A percentile compares a stretch with the other conserved stretches of the same genome.
These are phyloP conservation scores for Fragilaria crotonensis DNA, from an alignment of 108 stramenopile genomes.

Conservation along the genomic window DNA sequence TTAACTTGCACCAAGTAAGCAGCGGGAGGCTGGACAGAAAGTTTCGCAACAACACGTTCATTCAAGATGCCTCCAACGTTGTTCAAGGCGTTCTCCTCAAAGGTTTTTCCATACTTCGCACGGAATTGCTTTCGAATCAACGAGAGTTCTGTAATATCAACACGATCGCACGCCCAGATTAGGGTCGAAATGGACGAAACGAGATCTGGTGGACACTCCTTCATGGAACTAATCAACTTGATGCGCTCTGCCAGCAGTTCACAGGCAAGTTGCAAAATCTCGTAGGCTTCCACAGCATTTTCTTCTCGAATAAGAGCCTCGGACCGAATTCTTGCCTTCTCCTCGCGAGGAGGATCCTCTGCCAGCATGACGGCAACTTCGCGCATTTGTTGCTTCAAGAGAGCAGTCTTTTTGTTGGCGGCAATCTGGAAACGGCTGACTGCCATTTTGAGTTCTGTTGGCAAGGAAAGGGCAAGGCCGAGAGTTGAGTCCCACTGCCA, in stretches of 20 bases:
- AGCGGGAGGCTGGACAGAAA: conserved; percentile 81
- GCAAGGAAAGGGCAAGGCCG: conserved; percentile 16
- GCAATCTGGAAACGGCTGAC: conserved; percentile 77
- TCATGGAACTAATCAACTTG: conserved; percentile 48
- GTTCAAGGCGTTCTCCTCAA: conserved; percentile 60
- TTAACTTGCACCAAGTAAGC: conserved; percentile 80
- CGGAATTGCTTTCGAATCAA: conserved; percentile 76
- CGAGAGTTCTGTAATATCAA: conserved; percentile 76
- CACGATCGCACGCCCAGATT: conserved; percentile 67
- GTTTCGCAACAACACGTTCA: conserved; percentile 79
- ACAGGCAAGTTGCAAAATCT: conserved; percentile 72
- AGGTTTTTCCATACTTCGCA: conserved; percentile 80
- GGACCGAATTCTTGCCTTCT: conserved; percentile 85
- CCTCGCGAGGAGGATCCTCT: conserved; percentile 81
- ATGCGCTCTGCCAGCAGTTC: conserved; percentile 79
- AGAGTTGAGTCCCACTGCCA: conserved; percentile 12
- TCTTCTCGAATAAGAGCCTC: conserved; percentile 87
- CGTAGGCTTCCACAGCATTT: conserved; percentile 81
- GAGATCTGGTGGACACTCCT: conserved; percentile 75
- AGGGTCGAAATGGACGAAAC: conserved; percentile 58
- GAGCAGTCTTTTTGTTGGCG: conserved; percentile 79
- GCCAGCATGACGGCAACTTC: conserved; percentile 74
- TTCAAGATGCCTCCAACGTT: conserved; percentile 79
- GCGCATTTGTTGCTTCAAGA: conserved; percentile 74
- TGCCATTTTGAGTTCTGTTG: conserved; percentile 79